A percentile compares a stretch with the other conserved stretches of the same genome.
Conservation (phyloP, 371 early-diverging fungal genomes). For the Rhizopus delemar region DNA sequence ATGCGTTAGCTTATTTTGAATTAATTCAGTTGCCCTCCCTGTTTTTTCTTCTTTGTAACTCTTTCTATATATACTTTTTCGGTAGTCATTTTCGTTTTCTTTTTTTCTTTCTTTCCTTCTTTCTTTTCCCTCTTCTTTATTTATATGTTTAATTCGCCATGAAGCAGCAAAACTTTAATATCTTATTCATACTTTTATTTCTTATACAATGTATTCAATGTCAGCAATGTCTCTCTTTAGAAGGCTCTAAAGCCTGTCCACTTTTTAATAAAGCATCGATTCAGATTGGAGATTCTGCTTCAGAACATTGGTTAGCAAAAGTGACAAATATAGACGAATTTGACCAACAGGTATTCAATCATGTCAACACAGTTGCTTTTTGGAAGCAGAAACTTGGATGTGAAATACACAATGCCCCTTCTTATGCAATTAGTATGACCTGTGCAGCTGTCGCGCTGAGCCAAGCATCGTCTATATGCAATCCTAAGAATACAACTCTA, state of each 20-base stretch:
- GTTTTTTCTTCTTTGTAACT: not conserved
- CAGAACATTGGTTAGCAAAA: constrained; percentile 27
- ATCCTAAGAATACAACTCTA: constrained; percentile 14
- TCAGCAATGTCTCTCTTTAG: constrained; percentile 25
- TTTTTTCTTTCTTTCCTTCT: not conserved
- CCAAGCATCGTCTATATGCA: constrained; percentile 26
- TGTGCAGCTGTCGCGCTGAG: constrained; percentile 35
- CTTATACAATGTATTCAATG: not conserved
- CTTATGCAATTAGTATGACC: constrained; percentile 36
- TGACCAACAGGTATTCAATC: constrained; percentile 27
- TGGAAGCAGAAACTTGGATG: constrained; percentile 35
- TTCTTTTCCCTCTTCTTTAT: not conserved
- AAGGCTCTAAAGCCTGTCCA: constrained; percentile 18
- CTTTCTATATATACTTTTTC: not conserved
- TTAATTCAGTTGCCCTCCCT: no score
- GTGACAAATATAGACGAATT: constrained; percentile 32
- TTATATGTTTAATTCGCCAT: not conserved
- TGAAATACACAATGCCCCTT: constrained; percentile 26
- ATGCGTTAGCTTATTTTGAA: no score
- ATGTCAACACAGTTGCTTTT: constrained; percentile 28
- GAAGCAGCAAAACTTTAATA: not conserved
- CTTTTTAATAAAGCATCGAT: constrained; percentile 15
- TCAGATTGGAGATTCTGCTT: constrained; percentile 14
- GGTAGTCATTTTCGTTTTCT: not conserved
- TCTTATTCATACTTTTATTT: not conserved